Evolutionary conservation across 202 grass and related monocot genomes (phyloP).

Genomic region (Brachypodium distachyon): DNA sequence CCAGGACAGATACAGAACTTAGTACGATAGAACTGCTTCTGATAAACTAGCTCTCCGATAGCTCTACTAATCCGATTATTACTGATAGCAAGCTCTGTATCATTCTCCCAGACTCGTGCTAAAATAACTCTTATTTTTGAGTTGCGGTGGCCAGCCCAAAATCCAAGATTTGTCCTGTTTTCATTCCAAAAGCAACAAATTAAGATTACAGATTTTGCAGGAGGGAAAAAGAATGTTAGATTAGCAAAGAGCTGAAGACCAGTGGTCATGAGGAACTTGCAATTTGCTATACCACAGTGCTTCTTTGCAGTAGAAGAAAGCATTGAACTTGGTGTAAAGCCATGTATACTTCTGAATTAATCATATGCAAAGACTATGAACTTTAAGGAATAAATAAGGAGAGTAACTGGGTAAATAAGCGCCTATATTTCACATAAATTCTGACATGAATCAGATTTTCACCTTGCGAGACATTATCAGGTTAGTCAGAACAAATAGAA

Average conservation of each 20-base stretch:
- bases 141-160: constrained; percentile 97
- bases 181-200: constrained; percentile 14
- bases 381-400: neutral
- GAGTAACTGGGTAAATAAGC: neutral
- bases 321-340: neutral
- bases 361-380: neutral
- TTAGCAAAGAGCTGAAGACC: neutral
- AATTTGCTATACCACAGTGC: neutral
- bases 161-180: constrained; percentile 78
- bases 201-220: neutral
- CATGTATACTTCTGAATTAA: neutral
- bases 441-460: neutral
- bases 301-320: neutral
- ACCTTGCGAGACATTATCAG: neutral
- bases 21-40: constrained; percentile 83
- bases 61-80: constrained; percentile 93
- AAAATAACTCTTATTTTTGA: constrained; percentile 97
- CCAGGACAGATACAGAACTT: constrained; percentile 99
- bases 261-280: neutral
- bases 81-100: constrained; percentile 89
- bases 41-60: constrained; percentile 82
- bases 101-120: constrained; percentile 84
- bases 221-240: neutral
- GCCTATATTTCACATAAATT: neutral
- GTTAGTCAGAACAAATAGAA: constrained; percentile 6